phyloP scores from a whole-genome alignment of 1,139 yeast species.

The Arxiozyma bovina region DNA sequence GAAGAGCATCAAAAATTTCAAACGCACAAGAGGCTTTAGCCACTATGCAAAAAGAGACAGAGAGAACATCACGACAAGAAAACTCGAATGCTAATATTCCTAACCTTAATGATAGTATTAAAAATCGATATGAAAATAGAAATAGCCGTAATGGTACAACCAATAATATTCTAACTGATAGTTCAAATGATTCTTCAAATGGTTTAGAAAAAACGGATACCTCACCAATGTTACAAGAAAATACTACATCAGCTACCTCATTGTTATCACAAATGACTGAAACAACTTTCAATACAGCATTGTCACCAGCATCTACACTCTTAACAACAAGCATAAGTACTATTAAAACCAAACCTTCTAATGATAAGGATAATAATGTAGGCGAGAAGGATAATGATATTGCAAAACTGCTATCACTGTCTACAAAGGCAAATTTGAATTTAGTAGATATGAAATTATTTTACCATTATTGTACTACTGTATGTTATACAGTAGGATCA shows the following conservation, averaged over 20 bases:
- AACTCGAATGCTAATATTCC: conserved; percentile 6
- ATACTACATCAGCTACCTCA: conserved; percentile 19
- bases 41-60: conserved; percentile 26
- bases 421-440: conserved; percentile 41
- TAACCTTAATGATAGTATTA: not conserved
- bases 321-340: not conserved
- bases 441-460: conserved; percentile 71
- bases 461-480: conserved; percentile 80
- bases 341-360: not conserved
- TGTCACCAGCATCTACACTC: not conserved
- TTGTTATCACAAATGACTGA: conserved; percentile 20
- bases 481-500: conserved; percentile 77
- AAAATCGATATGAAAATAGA: not conserved
- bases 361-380: not conserved
- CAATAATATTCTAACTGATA: not conserved
- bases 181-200: conserved; percentile 1
- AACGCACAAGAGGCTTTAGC: conserved; percentile 25
- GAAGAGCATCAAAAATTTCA: conserved; percentile 17
- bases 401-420: conserved; percentile 20
- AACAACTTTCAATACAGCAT: not conserved
- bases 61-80: conserved; percentile 6
- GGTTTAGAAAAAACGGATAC: conserved; percentile 10
- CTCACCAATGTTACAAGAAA: conserved; percentile 15
- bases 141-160: not conserved
- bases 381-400: conserved; percentile 7